phyloP scores from a whole-genome alignment of 805 yeast genomes.

The Yamadazyma laniorum region DNA sequence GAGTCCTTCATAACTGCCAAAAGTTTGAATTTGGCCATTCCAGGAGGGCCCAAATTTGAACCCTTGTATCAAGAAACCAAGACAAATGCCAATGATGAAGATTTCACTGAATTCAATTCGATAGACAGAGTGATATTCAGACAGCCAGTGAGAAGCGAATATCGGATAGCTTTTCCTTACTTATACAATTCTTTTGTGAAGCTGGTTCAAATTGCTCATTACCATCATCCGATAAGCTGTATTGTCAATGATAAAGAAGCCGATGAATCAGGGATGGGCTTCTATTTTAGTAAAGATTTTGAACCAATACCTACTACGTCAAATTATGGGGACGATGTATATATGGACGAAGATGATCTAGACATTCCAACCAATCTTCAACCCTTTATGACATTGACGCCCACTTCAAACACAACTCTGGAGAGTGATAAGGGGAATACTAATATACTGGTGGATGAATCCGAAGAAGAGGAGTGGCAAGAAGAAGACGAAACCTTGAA shows the following conservation, averaged over 20 bases:
- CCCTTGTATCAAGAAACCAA: constrained; percentile 65
- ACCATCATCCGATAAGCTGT: constrained; percentile 61
- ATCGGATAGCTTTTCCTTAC: constrained; percentile 82
- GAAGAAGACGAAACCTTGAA: constrained; percentile 6
- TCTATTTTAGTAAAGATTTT: constrained; percentile 24
- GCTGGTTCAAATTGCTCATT: constrained; percentile 59
- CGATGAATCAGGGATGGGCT: constrained; percentile 21
- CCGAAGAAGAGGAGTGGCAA: constrained; percentile 4
- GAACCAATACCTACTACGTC: constrained; percentile 50
- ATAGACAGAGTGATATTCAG: constrained; percentile 85
- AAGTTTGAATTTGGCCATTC: constrained; percentile 80
- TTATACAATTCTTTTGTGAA: constrained; percentile 77
- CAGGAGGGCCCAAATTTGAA: constrained; percentile 96
- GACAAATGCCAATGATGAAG: constrained; percentile 63
- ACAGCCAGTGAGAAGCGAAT: constrained; percentile 73
- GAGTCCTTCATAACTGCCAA: constrained; percentile 87
- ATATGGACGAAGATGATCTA: constrained; percentile 31
- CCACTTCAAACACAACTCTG: not conserved
- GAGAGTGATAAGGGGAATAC: constrained; percentile 11
- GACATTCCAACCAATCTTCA: constrained; percentile 25
- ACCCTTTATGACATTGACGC: constrained; percentile 46
- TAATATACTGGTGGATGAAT: too few relatives aligned
- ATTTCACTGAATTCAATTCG: constrained; percentile 86
- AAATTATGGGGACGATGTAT: constrained; percentile 3
- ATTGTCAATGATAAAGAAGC: constrained; percentile 42